Evolutionary conservation across 176 grass and related monocot genomes (phyloP).

Genomic region (Ensete glaucum): DNA sequence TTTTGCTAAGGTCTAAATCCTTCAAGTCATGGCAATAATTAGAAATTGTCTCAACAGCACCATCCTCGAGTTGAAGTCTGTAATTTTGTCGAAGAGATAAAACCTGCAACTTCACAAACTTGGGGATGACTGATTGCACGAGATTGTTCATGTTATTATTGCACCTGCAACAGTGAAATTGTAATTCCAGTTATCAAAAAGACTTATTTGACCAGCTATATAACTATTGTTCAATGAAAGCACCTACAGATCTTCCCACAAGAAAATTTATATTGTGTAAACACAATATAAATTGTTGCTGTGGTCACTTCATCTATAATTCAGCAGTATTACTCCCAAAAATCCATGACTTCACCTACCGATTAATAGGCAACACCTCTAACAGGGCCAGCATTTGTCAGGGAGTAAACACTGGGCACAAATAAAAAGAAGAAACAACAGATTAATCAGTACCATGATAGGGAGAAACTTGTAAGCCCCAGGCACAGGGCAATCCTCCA

Average conservation of each 20-base stretch:
- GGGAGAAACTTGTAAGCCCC: conserved; percentile 11
- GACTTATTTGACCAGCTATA: not conserved
- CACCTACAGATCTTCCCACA: too few relatives aligned
- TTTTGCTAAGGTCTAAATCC: conserved; percentile 24
- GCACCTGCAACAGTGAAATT: conserved; percentile 14
- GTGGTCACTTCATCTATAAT: too few relatives aligned
- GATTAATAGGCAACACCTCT: not conserved
- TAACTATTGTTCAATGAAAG: not conserved
- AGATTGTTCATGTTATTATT: conserved; percentile 21
- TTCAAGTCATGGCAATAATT: conserved; percentile 13
- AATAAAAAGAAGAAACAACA: not conserved
- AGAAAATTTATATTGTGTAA: too few relatives aligned
- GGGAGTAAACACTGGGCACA: not conserved
- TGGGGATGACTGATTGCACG: conserved; percentile 2
- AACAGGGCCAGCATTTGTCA: too few relatives aligned
- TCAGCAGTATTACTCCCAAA: too few relatives aligned
- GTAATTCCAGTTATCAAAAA: not conserved
- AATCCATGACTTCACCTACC: not conserved
- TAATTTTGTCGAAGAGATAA: conserved; percentile 8
- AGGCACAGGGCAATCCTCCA: conserved; percentile 9
- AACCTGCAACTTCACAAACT: conserved; percentile 10
- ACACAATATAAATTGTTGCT: too few relatives aligned
- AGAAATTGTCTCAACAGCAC: conserved; percentile 9
- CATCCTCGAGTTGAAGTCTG: conserved; percentile 11
- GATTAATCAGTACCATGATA: conserved; percentile 6